Evolutionary conservation across 345 rosid genomes (phyloP).

Genomic region (Eucalyptus cloeziana): DNA sequence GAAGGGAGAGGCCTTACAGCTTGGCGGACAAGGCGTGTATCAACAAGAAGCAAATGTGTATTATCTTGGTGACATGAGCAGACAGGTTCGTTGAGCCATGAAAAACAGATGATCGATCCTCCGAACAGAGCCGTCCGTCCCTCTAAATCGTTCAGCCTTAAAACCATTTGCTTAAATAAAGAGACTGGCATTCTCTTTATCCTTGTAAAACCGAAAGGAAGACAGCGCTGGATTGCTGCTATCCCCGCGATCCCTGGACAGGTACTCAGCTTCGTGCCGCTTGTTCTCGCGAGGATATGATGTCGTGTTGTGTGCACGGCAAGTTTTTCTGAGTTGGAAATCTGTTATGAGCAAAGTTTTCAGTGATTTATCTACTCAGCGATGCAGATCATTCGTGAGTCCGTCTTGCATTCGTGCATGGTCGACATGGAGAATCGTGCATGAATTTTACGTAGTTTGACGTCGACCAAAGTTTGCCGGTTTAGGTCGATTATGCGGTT

Average conservation of each 20-base stretch:
- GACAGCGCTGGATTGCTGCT: background rate
- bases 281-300: background rate
- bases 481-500: background rate
- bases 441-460: background rate
- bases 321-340: background rate
- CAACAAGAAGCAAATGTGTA: background rate
- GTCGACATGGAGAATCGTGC: background rate
- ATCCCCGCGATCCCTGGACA: background rate
- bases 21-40: background rate
- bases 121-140: background rate
- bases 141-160: background rate
- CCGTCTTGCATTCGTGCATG: background rate
- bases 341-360: background rate
- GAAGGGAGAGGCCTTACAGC: background rate
- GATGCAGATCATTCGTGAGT: background rate
- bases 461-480: background rate
- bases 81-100: slow-evolving; percentile 28
- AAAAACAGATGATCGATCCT: slow-evolving; percentile 31
- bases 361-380: background rate
- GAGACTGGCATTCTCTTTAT: background rate
- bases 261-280: background rate
- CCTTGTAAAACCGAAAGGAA: background rate
- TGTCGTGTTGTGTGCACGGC: background rate
- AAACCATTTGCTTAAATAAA: background rate
- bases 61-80: background rate